Percentiles rank a stretch among this genome's conserved stretches.
Conservation (phyloP, 2,329 filamentous ascomycete species). For the Colletotrichum sp. region DNA sequence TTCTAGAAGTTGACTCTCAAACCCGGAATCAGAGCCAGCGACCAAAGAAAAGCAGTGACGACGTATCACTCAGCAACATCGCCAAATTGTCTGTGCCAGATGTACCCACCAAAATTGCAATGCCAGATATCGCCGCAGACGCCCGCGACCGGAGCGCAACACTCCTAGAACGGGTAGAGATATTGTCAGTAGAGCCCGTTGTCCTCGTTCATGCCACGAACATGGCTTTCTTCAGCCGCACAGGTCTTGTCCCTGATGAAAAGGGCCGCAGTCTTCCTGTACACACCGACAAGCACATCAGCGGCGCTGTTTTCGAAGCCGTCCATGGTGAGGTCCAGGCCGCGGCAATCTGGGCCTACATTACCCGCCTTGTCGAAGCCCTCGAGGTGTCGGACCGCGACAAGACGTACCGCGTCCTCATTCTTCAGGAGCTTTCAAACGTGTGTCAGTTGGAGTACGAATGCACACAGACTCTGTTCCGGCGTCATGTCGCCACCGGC, state of each 20-base stretch:
- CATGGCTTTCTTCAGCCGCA: background rate
- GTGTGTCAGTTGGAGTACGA: slow-evolving; percentile 48
- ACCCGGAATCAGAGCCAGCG: background rate
- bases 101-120: background rate
- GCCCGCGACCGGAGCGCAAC: slow-evolving; percentile 5
- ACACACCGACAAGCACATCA: background rate
- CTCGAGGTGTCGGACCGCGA: background rate
- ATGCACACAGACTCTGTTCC: slow-evolving; percentile 41
- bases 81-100: background rate
- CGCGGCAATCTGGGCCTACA: background rate
- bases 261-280: background rate
- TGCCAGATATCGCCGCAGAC: background rate
- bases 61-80: background rate
- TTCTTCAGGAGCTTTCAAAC: slow-evolving; percentile 53
- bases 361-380: background rate
- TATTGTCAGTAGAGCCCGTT: slow-evolving; percentile 37
- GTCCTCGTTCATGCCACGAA: slow-evolving; percentile 39
- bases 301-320: background rate
- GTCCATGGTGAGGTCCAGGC: background rate
- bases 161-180: slow-evolving; percentile 25
- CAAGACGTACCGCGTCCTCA: slow-evolving; percentile 34
- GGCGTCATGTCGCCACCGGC: slow-evolving; percentile 40
- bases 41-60: background rate
- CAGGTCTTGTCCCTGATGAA: background rate
- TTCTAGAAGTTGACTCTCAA: background rate